Percentiles rank a stretch among this genome's conserved stretches.
These are phyloP conservation scores for Caryopteris hybrid DNA, from an alignment of 305 asterid species.

Conservation along the genomic window DNA sequence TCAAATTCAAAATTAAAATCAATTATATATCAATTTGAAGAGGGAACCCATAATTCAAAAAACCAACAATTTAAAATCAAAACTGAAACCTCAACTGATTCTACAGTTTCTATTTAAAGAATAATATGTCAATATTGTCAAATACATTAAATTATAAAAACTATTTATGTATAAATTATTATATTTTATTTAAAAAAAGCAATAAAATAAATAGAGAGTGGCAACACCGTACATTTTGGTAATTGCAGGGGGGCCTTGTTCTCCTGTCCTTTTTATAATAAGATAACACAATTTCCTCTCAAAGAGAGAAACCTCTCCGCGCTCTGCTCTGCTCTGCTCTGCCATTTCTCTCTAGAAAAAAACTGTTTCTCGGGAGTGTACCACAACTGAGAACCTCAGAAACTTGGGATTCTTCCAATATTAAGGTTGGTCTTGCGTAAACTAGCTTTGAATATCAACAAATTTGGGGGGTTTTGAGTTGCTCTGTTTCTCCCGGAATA, in stretches of 20 bases:
- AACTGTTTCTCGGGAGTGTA: slow-evolving; percentile 4
- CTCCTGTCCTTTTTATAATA: background rate
- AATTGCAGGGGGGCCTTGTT: background rate
- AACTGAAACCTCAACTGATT: too few relatives aligned
- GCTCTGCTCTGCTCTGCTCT: slow-evolving; percentile 9
- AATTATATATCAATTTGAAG: too few relatives aligned
- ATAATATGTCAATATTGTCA: too few relatives aligned
- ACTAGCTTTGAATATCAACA: background rate
- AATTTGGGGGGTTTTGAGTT: background rate
- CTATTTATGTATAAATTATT: too few relatives aligned
- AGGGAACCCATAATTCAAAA: too few relatives aligned
- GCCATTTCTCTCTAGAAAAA: slow-evolving; percentile 19
- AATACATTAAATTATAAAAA: too few relatives aligned
- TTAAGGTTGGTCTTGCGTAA: slow-evolving; percentile 20
- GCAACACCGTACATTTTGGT: slow-evolving; percentile 3
- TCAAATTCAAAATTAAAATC: too few relatives aligned
- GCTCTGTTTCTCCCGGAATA: slow-evolving; percentile 9
- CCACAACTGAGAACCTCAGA: background rate
- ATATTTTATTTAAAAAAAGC: too few relatives aligned
- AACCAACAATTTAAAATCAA: too few relatives aligned
- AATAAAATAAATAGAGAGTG: background rate
- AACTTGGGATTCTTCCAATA: slow-evolving; percentile 18
- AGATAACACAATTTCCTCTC: background rate
- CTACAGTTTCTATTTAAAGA: too few relatives aligned
- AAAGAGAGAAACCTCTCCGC: too few relatives aligned